Base-by-base conservation (phyloP, 345 rosid genomes). In the Populus simonii region DNA sequence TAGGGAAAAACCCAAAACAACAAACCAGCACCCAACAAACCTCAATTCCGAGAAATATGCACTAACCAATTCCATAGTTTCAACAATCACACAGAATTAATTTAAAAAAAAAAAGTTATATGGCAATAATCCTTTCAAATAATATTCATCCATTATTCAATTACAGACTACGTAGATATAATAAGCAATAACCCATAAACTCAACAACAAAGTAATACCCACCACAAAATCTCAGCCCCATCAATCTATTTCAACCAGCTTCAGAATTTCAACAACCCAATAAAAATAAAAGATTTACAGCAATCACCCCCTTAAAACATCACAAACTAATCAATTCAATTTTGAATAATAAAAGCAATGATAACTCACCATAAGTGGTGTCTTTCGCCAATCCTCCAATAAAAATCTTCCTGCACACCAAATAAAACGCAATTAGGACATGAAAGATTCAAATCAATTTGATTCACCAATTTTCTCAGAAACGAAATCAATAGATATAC, bases 381-480 rank as follows among this genome's bases (percentile, higher is more conserved):
- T 88, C 97, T 63, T 90, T 91, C 68, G 97, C 89, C 87, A 92
- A 88, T 85, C 97, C 97, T 79, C 97, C 97, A 57, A 92, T 89
- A 83, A 92, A 92, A 49, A 92, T 89, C 80, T 92, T 92, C 82
- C 97, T 92, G 89, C 67, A 25, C 6, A 63, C 47, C 27, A 71
- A 22, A 23, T 23, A 72, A 66, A 43, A 57, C 45, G n/a, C 39
- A 29, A 59, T 15, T 63, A 41, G 45, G 45, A 41, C 45, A 41
- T 41, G 45, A 41, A 41, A 41, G 45, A 10, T n/a, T 63, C 8
- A 2, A 35, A 8, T 61, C 38, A 25, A 13, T 12, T 27, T n/a
- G 39, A 33, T 33, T 15, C 45, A 11, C 0, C 51, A 12, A 41
- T 69, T 18, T 22, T 23, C 41, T 23, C 2, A 33, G 33, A 35